Conservation (phyloP, 176 grass and related monocot species). For the Oryza longistaminata region DNA sequence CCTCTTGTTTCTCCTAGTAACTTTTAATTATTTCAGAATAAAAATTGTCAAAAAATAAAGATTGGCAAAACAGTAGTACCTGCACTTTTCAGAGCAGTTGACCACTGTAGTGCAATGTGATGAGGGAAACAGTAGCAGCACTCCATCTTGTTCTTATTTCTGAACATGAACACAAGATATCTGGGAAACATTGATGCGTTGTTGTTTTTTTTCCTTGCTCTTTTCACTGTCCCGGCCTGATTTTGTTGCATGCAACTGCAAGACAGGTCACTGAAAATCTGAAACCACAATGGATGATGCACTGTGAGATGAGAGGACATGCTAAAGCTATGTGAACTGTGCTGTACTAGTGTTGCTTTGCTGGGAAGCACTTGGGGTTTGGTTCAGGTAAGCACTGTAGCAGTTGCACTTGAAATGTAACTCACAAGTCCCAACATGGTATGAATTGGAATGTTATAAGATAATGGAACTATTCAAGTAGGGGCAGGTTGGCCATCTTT, state of each 20-base stretch:
- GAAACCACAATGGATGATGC: constrained; percentile 24
- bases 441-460: background rate
- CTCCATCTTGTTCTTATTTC: background rate
- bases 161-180: constrained; percentile 25
- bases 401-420: background rate
- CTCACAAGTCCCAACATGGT: background rate
- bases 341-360: background rate
- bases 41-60: background rate
- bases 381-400: background rate
- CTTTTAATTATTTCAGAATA: background rate
- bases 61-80: background rate
- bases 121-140: background rate
- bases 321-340: background rate
- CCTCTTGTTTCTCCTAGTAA: too few species aligned
- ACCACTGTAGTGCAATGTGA: background rate
- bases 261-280: constrained; percentile 17
- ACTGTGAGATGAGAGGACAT: constrained; percentile 5
- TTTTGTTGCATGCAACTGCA: background rate
- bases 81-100: background rate
- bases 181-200: background rate
- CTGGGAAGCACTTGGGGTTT: constrained; percentile 3
- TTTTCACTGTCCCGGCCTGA: background rate
- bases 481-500: background rate
- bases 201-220: background rate
- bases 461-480: background rate